A percentile compares a stretch with the other conserved stretches of the same genome.
These are phyloP conservation scores for Candolleomyces aberdarensis DNA, from an alignment of 768 basidiomycete species.

Conservation along the genomic window DNA sequence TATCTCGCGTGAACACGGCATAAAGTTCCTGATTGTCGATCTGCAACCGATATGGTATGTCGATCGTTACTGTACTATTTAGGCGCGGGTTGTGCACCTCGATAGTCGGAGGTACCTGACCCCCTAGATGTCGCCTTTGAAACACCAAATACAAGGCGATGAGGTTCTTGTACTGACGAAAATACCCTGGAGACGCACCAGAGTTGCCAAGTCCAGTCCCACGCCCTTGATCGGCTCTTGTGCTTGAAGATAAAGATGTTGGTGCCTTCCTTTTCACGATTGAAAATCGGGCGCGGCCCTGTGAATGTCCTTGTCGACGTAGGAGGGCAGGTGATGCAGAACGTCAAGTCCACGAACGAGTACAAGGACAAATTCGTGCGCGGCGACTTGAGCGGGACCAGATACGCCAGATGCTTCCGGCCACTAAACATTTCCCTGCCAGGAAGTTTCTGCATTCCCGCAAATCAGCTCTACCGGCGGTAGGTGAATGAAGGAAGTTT, in stretches of 20 bases:
- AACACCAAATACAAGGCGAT: not conserved
- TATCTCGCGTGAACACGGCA: slow-evolving; percentile 53
- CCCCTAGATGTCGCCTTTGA: slow-evolving; percentile 68
- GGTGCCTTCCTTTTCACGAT: slow-evolving; percentile 58
- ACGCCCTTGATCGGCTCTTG: slow-evolving; percentile 72
- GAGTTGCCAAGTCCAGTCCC: slow-evolving; percentile 89
- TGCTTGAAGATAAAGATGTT: slow-evolving; percentile 86
- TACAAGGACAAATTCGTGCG: slow-evolving; percentile 79
- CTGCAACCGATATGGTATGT: slow-evolving; percentile 51
- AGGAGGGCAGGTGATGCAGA: slow-evolving; percentile 69
- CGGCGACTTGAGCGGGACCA: slow-evolving; percentile 65
- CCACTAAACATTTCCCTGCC: slow-evolving; percentile 65
- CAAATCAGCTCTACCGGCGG: not conserved
- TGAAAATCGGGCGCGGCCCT: slow-evolving; percentile 47
- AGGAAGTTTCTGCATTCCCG: slow-evolving; percentile 49
- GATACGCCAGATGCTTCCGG: slow-evolving; percentile 75
- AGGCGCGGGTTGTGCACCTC: slow-evolving; percentile 70
- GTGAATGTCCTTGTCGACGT: slow-evolving; percentile 38
- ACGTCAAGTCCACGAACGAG: slow-evolving; percentile 82
- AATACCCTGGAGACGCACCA: slow-evolving; percentile 46
- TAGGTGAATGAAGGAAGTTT: not conserved
- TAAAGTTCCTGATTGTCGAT: slow-evolving; percentile 38
- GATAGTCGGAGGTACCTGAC: slow-evolving; percentile 62
- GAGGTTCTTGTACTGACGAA: not conserved
- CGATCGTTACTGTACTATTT: slow-evolving; percentile 65